Conservation (phyloP, 345 rosid species). For the Citrus mangshanensis region DNA sequence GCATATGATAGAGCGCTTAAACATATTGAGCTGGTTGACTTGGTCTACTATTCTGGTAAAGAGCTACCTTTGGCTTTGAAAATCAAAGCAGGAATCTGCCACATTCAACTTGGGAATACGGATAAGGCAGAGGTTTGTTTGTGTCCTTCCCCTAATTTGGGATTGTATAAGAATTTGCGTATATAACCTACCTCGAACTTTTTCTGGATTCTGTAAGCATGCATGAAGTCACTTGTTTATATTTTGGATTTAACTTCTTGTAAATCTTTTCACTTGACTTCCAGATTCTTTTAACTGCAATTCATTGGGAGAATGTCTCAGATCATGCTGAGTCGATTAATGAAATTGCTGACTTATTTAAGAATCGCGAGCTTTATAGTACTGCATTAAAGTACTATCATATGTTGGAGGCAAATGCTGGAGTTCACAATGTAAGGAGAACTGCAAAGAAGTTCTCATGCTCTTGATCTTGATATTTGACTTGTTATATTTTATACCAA, state of each 20-base stretch:
- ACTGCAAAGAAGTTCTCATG: neutral
- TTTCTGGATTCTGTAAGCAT: neutral
- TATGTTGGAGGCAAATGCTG: neutral
- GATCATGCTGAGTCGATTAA: neutral
- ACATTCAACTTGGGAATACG: slow-evolving; percentile 56
- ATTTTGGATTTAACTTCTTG: neutral
- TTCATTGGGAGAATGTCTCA: neutral
- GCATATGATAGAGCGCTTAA: slow-evolving; percentile 59
- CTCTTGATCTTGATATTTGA: neutral
- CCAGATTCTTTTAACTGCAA: neutral
- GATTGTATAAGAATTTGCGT: neutral
- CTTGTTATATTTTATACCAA: neutral
- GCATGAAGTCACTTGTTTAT: neutral
- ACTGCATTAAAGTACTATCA: neutral
- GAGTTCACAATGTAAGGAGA: neutral
- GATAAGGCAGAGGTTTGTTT: slow-evolving; percentile 82
- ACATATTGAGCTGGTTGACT: slow-evolving; percentile 45
- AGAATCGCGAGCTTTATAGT: neutral
- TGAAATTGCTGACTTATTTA: neutral
- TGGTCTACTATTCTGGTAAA: slow-evolving; percentile 37
- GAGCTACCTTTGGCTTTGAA: slow-evolving; percentile 60
- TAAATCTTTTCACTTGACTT: neutral
- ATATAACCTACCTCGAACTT: neutral
- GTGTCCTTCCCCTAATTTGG: slow-evolving; percentile 12
- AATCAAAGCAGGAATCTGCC: slow-evolving; percentile 80